These are phyloP conservation scores for Raphanus raphanistrum DNA, from an alignment of 345 rosid genomes.

Conservation along the genomic window DNA sequence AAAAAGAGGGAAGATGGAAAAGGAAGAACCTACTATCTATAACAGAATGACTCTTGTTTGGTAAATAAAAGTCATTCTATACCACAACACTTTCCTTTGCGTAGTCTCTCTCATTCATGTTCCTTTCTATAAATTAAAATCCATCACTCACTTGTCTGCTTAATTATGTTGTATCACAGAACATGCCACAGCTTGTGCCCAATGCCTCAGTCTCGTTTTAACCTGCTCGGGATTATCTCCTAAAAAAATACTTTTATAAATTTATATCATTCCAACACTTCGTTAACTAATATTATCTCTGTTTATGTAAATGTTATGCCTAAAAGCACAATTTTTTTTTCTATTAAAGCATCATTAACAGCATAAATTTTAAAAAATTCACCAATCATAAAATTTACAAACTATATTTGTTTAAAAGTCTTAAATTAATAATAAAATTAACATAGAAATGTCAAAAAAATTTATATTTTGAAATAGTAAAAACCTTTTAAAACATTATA, in stretches of 20 bases:
- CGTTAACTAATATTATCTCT: neutral
- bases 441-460: too few species aligned
- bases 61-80: neutral
- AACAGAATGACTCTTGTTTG: neutral
- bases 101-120: too few species aligned
- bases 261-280: neutral
- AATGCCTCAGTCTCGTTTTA: slow-evolving; percentile 59
- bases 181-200: slow-evolving; percentile 75
- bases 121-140: neutral
- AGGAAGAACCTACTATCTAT: slow-evolving; percentile 18
- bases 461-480: too few species aligned
- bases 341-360: too few species aligned
- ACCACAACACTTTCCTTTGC: too few species aligned
- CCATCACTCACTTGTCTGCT: slow-evolving; percentile 18
- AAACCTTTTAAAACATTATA: too few species aligned
- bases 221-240: slow-evolving; percentile 71
- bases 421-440: too few species aligned
- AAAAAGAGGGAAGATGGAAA: neutral
- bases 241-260: slow-evolving; percentile 9
- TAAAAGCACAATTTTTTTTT: too few species aligned
- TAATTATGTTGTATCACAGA: slow-evolving; percentile 48
- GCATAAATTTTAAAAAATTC: too few species aligned
- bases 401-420: too few species aligned
- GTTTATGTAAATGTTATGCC: too few species aligned
- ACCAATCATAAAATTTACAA: too few species aligned